Percentiles rank a stretch among this genome's conserved stretches.
Evolutionary conservation across 169 alveolate species (phyloP).

Genomic region (Plasmodium billcollinsi): DNA sequence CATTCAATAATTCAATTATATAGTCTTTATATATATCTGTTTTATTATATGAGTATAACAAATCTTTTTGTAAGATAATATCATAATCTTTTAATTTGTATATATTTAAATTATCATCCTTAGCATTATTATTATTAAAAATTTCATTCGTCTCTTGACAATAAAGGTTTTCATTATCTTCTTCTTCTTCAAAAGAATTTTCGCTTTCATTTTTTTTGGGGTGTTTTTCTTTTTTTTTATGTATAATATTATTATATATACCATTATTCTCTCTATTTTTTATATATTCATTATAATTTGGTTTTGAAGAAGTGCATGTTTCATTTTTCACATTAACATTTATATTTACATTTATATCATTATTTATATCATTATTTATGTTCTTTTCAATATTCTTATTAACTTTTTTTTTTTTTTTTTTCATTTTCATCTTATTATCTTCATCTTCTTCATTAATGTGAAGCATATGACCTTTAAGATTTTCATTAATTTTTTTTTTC

Average conservation of each 20-base stretch:
- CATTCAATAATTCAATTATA: constrained; percentile 1
- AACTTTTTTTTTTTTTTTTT: too few species aligned
- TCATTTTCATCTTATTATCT: too few species aligned
- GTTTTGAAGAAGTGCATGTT: not conserved
- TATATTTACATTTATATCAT: not conserved
- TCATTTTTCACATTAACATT: not conserved
- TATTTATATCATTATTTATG: not conserved
- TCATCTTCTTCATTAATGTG: too few species aligned
- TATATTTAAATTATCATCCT: not conserved
- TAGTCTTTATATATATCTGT: not conserved
- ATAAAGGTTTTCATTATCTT: not conserved
- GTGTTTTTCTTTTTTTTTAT: not conserved
- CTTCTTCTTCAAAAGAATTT: constrained; percentile 17
- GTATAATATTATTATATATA: not conserved
- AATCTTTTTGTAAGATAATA: too few species aligned
- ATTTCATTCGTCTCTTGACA: not conserved
- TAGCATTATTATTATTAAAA: not conserved
- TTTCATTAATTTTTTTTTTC: not conserved
- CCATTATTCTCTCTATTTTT: not conserved
- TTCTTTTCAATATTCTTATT: not conserved
- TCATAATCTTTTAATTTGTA: constrained; percentile 3
- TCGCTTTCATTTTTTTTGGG: not conserved
- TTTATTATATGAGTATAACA: too few species aligned
- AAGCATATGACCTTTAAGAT: too few species aligned
- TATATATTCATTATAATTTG: not conserved